These are phyloP conservation scores for Ascochyta lentis DNA, from an alignment of 2,329 filamentous ascomycete genomes.

Conservation along the genomic window DNA sequence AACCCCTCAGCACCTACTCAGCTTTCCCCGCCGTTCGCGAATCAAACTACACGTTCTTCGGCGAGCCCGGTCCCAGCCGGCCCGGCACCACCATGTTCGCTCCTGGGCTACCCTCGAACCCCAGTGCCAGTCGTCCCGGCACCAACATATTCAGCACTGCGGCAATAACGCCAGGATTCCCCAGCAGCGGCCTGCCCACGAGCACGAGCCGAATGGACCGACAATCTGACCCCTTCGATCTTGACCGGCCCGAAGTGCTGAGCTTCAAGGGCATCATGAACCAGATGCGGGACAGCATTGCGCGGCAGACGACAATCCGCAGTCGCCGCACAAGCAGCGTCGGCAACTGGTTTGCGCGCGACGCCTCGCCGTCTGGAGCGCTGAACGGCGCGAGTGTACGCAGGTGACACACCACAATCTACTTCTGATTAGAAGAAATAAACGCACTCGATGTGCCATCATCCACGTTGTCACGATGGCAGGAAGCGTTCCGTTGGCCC, in stretches of 20 bases:
- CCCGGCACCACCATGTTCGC: conserved; percentile 29
- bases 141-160: conserved; percentile 39
- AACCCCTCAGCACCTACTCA: conserved; percentile 14
- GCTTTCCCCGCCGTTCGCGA: conserved; percentile 31
- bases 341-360: conserved; percentile 35
- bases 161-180: conserved; percentile 21
- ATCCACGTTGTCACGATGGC: conserved; percentile 26
- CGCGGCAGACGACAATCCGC: conserved; percentile 32
- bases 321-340: conserved; percentile 39
- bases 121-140: conserved; percentile 20
- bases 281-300: conserved; percentile 39
- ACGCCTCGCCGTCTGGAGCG: conserved; percentile 25
- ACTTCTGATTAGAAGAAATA: neutral
- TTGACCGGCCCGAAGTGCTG: conserved; percentile 50
- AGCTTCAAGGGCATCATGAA: conserved; percentile 41
- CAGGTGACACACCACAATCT: neutral
- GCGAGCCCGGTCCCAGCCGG: conserved; percentile 44
- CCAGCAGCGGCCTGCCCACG: conserved; percentile 6
- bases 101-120: conserved; percentile 6
- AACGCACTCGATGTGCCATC: conserved; percentile 11
- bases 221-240: conserved; percentile 51
- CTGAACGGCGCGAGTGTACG: conserved; percentile 24
- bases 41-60: conserved; percentile 38
- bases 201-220: conserved; percentile 34
- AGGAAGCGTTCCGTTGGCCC: conserved; percentile 45